These are phyloP conservation scores for Penicillium crustosum DNA, from an alignment of 2,329 filamentous ascomycete genomes.

Conservation along the genomic window DNA sequence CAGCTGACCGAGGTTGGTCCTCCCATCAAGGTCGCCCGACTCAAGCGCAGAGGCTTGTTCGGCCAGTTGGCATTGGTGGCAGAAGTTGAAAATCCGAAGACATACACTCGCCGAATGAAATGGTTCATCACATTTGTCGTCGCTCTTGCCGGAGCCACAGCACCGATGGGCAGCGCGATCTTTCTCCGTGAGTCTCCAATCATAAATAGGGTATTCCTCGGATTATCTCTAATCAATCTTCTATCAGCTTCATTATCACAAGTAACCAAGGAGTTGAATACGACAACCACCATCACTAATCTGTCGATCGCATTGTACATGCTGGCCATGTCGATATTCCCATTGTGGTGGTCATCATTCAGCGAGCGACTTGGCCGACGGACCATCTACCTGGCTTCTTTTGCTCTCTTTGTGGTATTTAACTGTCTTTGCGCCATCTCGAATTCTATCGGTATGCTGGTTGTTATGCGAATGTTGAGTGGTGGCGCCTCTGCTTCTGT, in stretches of 20 bases:
- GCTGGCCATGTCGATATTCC: constrained; percentile 79
- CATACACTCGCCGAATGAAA: constrained; percentile 73
- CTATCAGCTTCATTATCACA: constrained; percentile 64
- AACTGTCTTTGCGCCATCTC: constrained; percentile 68
- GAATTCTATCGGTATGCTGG: constrained; percentile 70
- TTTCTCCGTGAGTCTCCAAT: constrained; percentile 66
- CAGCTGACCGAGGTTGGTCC: constrained; percentile 30
- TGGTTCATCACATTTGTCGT: constrained; percentile 81
- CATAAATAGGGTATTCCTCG: neutral
- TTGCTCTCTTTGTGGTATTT: constrained; percentile 70
- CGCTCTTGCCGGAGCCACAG: constrained; percentile 71
- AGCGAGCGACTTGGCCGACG: constrained; percentile 70
- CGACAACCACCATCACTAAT: constrained; percentile 67
- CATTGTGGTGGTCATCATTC: constrained; percentile 83
- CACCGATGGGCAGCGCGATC: constrained; percentile 80
- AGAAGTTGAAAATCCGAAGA: constrained; percentile 73
- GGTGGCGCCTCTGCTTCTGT: constrained; percentile 78
- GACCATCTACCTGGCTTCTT: constrained; percentile 75
- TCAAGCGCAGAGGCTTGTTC: constrained; percentile 68
- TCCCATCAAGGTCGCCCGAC: constrained; percentile 51
- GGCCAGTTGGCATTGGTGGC: constrained; percentile 69
- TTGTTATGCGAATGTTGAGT: constrained; percentile 70
- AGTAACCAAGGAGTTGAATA: constrained; percentile 62
- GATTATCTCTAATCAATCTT: neutral
- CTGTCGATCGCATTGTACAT: constrained; percentile 77